A percentile compares a stretch with the other conserved stretches of the same genome.
These are phyloP conservation scores for Artemisia princeps DNA, from an alignment of 140 eudicot species.

Conservation along the genomic window DNA sequence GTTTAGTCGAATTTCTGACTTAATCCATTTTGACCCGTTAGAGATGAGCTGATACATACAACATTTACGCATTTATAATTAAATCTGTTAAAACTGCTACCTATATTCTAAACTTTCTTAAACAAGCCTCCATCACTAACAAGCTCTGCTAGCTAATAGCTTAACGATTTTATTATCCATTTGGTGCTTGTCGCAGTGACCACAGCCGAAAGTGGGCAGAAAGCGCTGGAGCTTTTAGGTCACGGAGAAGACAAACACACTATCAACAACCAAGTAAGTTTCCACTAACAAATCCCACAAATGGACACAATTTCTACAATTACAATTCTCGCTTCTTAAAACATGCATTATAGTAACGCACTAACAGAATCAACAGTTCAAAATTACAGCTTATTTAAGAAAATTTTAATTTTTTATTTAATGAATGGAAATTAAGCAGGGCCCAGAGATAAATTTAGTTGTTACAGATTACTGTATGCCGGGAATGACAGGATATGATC, in stretches of 20 bases:
- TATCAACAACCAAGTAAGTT: constrained; percentile 29
- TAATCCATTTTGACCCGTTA: no score
- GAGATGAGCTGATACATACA: no score
- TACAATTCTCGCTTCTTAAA: not conserved
- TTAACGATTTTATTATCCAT: not conserved
- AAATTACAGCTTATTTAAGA: constrained; percentile 2
- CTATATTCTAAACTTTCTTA: no score
- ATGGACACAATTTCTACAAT: not conserved
- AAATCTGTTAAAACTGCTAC: no score
- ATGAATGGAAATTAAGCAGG: constrained; percentile 28
- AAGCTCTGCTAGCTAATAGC: no score
- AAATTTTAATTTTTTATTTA: constrained; percentile 9
- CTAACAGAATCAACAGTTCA: not conserved
- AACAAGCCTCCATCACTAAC: no score
- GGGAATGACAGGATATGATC: constrained; percentile 53
- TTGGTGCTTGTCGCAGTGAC: constrained; percentile 36
- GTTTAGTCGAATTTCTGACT: no score
- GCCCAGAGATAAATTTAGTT: constrained; percentile 36
- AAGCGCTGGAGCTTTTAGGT: constrained; percentile 55
- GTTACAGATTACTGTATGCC: constrained; percentile 60
- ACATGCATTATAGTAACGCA: not conserved
- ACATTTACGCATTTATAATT: no score
- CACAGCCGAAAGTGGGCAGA: constrained; percentile 53
- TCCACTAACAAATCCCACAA: not conserved
- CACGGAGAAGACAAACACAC: constrained; percentile 32